These are phyloP conservation scores for Aspergillus nomiae DNA, from an alignment of 2,329 filamentous ascomycete species.

Conservation along the genomic window DNA sequence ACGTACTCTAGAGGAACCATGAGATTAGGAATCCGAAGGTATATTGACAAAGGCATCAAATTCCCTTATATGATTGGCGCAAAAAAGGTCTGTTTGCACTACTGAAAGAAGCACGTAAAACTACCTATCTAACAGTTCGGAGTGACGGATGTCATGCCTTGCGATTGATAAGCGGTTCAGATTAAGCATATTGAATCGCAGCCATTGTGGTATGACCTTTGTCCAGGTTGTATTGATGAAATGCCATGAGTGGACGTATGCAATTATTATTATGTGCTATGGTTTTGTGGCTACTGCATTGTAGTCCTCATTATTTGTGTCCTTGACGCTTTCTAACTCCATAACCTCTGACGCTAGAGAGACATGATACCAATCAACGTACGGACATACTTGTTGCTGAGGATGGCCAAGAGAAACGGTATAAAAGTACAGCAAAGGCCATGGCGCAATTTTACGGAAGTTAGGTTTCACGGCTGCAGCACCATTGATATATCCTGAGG, in stretches of 20 bases:
- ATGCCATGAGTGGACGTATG: background rate
- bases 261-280: background rate
- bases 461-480: background rate
- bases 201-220: background rate
- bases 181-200: no score
- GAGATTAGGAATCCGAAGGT: background rate
- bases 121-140: background rate
- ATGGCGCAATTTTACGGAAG: background rate
- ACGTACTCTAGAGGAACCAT: background rate
- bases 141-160: background rate
- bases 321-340: background rate
- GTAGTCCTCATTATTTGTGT: background rate
- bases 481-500: no score
- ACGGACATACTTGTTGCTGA: background rate
- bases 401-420: background rate
- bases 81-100: background rate
- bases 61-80: background rate
- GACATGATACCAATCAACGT: background rate
- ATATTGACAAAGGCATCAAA: background rate
- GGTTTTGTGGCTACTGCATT: background rate
- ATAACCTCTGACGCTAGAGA: background rate
- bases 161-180: background rate
- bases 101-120: background rate
- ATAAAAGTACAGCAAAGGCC: background rate
- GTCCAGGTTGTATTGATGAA: background rate